Conservation (phyloP, 1,139 yeast genomes). For the Yamadazyma blattariae region DNA sequence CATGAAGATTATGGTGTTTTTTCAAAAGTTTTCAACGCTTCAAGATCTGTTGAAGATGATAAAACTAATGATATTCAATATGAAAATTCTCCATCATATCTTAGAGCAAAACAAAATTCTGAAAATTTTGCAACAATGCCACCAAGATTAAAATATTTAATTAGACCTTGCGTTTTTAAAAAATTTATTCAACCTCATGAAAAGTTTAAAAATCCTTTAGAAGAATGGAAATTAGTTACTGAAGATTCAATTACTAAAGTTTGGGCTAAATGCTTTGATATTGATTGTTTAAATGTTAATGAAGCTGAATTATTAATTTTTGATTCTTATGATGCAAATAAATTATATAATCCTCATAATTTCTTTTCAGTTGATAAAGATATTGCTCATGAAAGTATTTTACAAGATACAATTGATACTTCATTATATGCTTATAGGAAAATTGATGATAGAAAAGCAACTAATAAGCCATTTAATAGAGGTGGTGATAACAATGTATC, state of each 20-base stretch:
- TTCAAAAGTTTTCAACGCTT: conserved; percentile 4
- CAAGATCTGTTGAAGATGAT: background rate
- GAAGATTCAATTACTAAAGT: conserved; percentile 52
- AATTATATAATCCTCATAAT: conserved; percentile 28
- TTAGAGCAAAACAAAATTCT: conserved; percentile 25
- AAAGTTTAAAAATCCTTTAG: conserved; percentile 11
- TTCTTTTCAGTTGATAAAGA: conserved; percentile 25
- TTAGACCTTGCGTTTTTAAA: conserved; percentile 51
- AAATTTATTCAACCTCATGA: conserved; percentile 29
- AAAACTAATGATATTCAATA: conserved; percentile 25
- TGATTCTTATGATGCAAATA: conserved; percentile 35
- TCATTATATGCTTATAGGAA: conserved; percentile 27
- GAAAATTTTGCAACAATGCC: conserved; percentile 48
- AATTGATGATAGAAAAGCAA: conserved; percentile 2
- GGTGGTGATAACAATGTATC: background rate
- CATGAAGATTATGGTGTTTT: conserved; percentile 4
- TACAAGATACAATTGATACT: conserved; percentile 40
- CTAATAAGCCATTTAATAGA: background rate
- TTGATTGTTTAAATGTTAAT: conserved; percentile 48
- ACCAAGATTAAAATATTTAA: conserved; percentile 41
- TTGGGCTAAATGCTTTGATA: conserved; percentile 57
- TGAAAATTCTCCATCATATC: conserved; percentile 30
- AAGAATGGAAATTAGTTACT: conserved; percentile 51
- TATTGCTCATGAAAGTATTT: conserved; percentile 19
- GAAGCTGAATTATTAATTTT: conserved; percentile 50